Evolutionary conservation across 1,284 basidiomycete genomes (phyloP), one percentile per base, ranked within the genome.

Genomic region (Naganishia albida): DNA sequence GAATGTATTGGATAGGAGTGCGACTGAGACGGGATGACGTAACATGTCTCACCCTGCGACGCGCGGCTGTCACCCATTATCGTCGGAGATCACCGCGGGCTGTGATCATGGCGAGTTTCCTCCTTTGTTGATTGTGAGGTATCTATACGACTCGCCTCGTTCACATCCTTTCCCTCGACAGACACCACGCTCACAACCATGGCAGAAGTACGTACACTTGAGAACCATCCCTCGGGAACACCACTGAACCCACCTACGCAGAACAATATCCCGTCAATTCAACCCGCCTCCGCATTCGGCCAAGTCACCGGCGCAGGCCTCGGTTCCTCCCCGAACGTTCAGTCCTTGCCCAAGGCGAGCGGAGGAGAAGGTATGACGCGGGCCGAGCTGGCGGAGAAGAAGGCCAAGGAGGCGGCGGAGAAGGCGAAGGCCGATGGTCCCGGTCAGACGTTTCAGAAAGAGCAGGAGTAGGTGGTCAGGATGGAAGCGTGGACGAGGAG

Each of bases 361-460:
- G 56, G 52, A 18, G 68, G 68, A 20, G 68, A 69, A 42, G 70
- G 70, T 3, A 10, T 71, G 43, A 71, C 70, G 13, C 63, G 70
- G 18, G 70, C 67, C 15, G 60, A 71, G 54, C 62, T 71, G 49
- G 67, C 60, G 13, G 70, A 65, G 50, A 68, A 68, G 65, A 68
- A 65, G 53, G 67, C 65, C 16, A 53, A 51, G 39, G 62, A 64
- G 38, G 51, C 44, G 16, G 63, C 43, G 18, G 51, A 60, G 25
- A 42, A 66, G 62, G 51, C 39, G 7, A 54, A 63, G 51, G 42
- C 53, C 18, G 51, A 52, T 40, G 53, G 44, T 18, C 30, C 53
- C 28, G 62, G 34, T 48, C 52, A 54, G 30, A 55, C 51, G 13
- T 38, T 23, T 40, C 46, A 48, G 30, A 23, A 42, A 38, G 28